Base-by-base conservation (phyloP, 768 basidiomycete species). In the Trametes maxima region DNA sequence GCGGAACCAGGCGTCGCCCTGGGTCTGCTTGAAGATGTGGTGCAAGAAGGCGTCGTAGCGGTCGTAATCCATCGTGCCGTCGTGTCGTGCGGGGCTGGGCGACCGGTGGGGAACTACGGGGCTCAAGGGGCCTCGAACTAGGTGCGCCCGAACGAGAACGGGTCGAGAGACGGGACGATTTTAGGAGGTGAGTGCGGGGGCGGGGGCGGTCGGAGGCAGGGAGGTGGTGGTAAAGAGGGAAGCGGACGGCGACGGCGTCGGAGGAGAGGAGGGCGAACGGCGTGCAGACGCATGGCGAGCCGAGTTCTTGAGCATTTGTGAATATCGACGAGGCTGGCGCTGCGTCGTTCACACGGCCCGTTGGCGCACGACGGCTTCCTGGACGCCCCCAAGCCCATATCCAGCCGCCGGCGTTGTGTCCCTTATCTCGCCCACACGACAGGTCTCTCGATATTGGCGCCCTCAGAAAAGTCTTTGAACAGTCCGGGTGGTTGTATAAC, bases 1-100 rank as follows among this genome's bases (percentile, higher is more conserved):
- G 45, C 82, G 77, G 65, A 82, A 83, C 81, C 81, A 82, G 44
- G 81, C 82, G 70, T 82, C 81, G 60, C 80, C 79, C 71, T 78
- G 77, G 13, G 77, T 78, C 67, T 77, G 77, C 71, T 78, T 75
- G 75, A 76, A 76, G 70, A 78, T 75, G 66, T 77, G 76, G 67
- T 78, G 77, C 55, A 78, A 72, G 62, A 78, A 70, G 49, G 77
- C 77, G 64, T 78, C 77, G 71, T 77, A 77, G 54, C 77, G 72
- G 72, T 78, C 74, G 68, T 75, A 75, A 66, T 76, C 76, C 74
- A 76, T 76, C 50, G 54, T 28, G 36, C 43, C 50, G 42, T 42
- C 37, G 59, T 17, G 53, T 24, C 53, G 3, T 22, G 49, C 59
- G 48, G 28, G 28, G 28, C 28, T 33, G 28, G 57, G 17, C 10